phyloP scores from a whole-genome alignment of 495 filamentous ascomycete species.

The Chaetomium tenue region DNA sequence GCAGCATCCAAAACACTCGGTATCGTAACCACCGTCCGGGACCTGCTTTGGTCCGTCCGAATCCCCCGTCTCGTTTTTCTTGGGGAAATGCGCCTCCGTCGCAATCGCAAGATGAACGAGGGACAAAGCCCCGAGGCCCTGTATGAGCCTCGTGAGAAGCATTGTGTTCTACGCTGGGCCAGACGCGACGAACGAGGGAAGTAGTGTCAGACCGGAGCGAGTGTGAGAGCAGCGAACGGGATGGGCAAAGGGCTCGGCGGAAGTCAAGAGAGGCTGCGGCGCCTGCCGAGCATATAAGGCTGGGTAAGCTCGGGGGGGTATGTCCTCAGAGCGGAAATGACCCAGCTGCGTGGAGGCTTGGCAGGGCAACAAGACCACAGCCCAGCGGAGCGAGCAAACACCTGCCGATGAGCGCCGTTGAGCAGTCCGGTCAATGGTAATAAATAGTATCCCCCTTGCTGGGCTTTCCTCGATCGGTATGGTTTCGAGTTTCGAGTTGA shows the following conservation, averaged over 20 bases:
- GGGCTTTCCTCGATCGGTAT: background rate
- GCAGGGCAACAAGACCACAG: slow-evolving; percentile 22
- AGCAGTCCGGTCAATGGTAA: background rate
- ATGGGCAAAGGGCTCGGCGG: slow-evolving; percentile 11
- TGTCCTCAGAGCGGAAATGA: slow-evolving; percentile 18
- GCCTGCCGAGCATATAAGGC: slow-evolving; percentile 35
- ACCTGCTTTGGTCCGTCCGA: background rate
- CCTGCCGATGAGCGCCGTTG: slow-evolving; percentile 1
- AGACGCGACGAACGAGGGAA: slow-evolving; percentile 27
- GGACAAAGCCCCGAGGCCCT: slow-evolving; percentile 30
- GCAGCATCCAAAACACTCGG: background rate
- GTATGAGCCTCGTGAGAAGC: slow-evolving; percentile 33
- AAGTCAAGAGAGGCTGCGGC: slow-evolving; percentile 19
- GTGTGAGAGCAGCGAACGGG: slow-evolving; percentile 31
- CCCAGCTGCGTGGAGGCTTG: slow-evolving; percentile 31
- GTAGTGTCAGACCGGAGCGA: slow-evolving; percentile 24
- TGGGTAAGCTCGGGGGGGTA: slow-evolving; percentile 6
- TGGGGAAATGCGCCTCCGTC: slow-evolving; percentile 17
- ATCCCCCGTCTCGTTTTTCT: slow-evolving; percentile 20
- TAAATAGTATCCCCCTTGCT: too few relatives aligned
- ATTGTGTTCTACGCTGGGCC: slow-evolving; percentile 25
- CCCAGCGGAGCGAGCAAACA: slow-evolving; percentile 13
- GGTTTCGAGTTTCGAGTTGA: slow-evolving; percentile 5
- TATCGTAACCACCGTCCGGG: background rate
- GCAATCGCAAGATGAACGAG: slow-evolving; percentile 27